Base-by-base conservation (phyloP, 768 basidiomycete species). In the Austroboletus eburneus region DNA sequence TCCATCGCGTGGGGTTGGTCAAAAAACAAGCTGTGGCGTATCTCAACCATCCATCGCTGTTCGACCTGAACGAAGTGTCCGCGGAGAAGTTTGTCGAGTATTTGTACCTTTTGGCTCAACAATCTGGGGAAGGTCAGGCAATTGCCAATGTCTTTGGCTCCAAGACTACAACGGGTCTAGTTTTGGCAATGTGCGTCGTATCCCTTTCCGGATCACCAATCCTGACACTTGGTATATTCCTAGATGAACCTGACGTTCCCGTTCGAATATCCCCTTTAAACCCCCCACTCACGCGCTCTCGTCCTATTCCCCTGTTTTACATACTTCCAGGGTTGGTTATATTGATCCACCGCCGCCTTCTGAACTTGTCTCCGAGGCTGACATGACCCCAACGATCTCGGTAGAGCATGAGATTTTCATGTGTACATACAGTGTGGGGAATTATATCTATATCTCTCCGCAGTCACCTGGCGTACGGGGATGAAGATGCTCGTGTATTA, bases 41-140 rank as follows among this genome's bases (percentile, higher is more conserved):
- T n/a, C 52, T 74, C 1, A 61, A 56, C 1, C 72, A 79, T 46
- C 80, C 78, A 2, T 58, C 80, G 21, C 70, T 76, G 38, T 56
- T 73, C 33, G 77, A 80, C 42, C 61, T 79, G 5, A n/a, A n/a
- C n/a, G n/a, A n/a, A n/a, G n/a, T n/a, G n/a, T 56, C 57, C 0
- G 16, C 52, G 3, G 57, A 39, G 1, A 13, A 7, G 10, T 13
- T 7, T n/a, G n/a, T n/a, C 4, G 18, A 18, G 34, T 18, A 17
- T 13, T 23, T 36, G 9, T 48, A 39, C 1, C 12, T 10, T 0
- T 20, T 5, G 9, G 63, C 63, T n/a, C n/a, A n/a, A n/a, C n/a
- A n/a, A n/a, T 3, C 39, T 71, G 9, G 49, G 62, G 14, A n/a
- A n/a, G n/a, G n/a, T n/a, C n/a, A n/a, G n/a, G n/a, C n/a, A n/a